Percentiles rank a stretch among this genome's conserved stretches.
These are phyloP conservation scores for Gryganskiella cystojenkinii DNA, from an alignment of 192 early-diverging fungal species.

Conservation along the genomic window DNA sequence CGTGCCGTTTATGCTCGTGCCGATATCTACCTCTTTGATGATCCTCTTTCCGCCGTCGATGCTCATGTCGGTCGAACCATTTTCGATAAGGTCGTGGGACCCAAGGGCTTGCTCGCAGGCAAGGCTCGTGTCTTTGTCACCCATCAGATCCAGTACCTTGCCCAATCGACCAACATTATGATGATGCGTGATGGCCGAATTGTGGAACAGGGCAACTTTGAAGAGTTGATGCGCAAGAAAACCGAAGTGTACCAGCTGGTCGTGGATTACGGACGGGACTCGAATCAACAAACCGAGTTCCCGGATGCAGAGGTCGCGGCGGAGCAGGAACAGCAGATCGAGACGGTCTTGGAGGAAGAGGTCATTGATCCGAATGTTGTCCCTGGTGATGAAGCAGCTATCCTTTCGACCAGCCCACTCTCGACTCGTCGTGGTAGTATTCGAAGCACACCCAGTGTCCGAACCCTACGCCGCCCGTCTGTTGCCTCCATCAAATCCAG, in stretches of 20 bases:
- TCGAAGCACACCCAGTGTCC: constrained; percentile 35
- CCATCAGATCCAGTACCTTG: constrained; percentile 82
- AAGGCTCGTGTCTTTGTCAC: constrained; percentile 88
- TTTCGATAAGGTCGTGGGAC: constrained; percentile 90
- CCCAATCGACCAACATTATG: constrained; percentile 71
- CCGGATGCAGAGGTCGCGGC: constrained; percentile 19
- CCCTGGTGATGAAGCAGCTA: constrained; percentile 20
- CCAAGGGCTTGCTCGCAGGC: constrained; percentile 80
- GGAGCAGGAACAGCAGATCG: neutral
- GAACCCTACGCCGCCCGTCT: constrained; percentile 68
- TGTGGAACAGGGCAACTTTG: constrained; percentile 73
- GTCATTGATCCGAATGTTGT: constrained; percentile 17
- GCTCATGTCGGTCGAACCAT: constrained; percentile 72
- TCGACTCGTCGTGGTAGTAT: too few relatives aligned
- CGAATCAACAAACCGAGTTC: constrained; percentile 20
- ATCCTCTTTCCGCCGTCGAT: constrained; percentile 71
- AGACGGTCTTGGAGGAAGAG: constrained; percentile 24
- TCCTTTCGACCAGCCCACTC: constrained; percentile 23
- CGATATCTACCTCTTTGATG: constrained; percentile 68
- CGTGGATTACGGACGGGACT: constrained; percentile 74
- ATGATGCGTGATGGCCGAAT: constrained; percentile 81
- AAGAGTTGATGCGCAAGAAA: constrained; percentile 70
- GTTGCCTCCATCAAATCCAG: constrained; percentile 55
- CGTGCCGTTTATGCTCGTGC: constrained; percentile 91
- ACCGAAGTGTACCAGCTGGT: constrained; percentile 75